A percentile compares a stretch with the other conserved stretches of the same genome.
phyloP scores from a whole-genome alignment of 1,284 basidiomycete species.

The Somion occarium region DNA sequence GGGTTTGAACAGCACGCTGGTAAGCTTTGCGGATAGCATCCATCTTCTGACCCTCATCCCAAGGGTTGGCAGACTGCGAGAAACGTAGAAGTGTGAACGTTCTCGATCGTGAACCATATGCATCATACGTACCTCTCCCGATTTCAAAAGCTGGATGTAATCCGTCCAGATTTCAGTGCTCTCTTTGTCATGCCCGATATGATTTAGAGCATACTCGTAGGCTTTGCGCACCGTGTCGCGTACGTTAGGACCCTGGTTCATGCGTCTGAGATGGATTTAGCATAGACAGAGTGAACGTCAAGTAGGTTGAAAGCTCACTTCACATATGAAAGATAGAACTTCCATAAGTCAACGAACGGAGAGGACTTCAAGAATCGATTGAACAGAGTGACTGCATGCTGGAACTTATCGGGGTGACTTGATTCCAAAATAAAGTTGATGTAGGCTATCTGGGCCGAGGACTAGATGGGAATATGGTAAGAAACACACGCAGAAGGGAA shows the following conservation, averaged over 20 bases:
- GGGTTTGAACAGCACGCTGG: slow-evolving; percentile 91
- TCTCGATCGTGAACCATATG: background rate
- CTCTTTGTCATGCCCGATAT: slow-evolving; percentile 85
- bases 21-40: slow-evolving; percentile 90
- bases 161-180: slow-evolving; percentile 73
- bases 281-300: slow-evolving; percentile 6
- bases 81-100: background rate
- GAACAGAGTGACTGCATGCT: slow-evolving; percentile 75
- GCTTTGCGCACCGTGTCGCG: slow-evolving; percentile 80
- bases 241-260: slow-evolving; percentile 49
- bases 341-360: slow-evolving; percentile 84
- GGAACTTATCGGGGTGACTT: slow-evolving; percentile 51
- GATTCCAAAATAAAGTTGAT: slow-evolving; percentile 68
- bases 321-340: slow-evolving; percentile 81
- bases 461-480: slow-evolving; percentile 35
- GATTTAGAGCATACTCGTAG: slow-evolving; percentile 90
- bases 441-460: slow-evolving; percentile 76
- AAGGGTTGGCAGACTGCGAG: slow-evolving; percentile 66
- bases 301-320: slow-evolving; percentile 41
- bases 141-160: slow-evolving; percentile 82
- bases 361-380: slow-evolving; percentile 78
- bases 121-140: slow-evolving; percentile 65
- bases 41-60: slow-evolving; percentile 97
- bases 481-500: slow-evolving; percentile 10
- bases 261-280: slow-evolving; percentile 22